Evolutionary conservation across 257 asterid genomes (phyloP).

Genomic region (Solanum sejunctum): DNA sequence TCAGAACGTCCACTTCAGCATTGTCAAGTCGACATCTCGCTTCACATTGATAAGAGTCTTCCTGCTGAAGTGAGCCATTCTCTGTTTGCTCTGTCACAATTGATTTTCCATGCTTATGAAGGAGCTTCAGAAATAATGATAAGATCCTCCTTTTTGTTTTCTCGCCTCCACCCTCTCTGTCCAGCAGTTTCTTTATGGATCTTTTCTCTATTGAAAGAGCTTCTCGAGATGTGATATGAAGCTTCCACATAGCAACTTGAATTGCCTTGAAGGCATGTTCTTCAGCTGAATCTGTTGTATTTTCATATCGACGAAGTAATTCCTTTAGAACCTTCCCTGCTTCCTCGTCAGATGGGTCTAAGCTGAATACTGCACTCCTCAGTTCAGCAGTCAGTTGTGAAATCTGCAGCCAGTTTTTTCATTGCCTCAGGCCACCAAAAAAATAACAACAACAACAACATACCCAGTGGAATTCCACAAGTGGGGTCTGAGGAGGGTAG

Average conservation of each 20-base stretch:
- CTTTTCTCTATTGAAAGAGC: slow-evolving; percentile 7
- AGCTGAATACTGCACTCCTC: not conserved
- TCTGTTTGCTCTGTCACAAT: not conserved
- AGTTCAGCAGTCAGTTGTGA: not conserved
- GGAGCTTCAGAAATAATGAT: not conserved
- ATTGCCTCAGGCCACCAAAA: not conserved
- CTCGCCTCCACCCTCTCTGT: not conserved
- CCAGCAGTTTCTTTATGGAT: not conserved
- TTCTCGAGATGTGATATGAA: slow-evolving; percentile 1
- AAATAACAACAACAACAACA: not conserved
- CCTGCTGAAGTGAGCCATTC: not conserved
- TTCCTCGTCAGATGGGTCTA: slow-evolving; percentile 2
- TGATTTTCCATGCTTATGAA: not conserved
- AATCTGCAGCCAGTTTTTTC: not conserved
- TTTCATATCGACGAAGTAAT: not conserved
- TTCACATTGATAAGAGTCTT: not conserved
- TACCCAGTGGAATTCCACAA: no score
- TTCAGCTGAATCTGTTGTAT: not conserved
- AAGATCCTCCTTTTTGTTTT: not conserved
- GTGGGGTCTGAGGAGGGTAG: no score
- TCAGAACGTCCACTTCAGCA: not conserved
- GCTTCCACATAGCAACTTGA: not conserved
- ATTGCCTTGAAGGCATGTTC: not conserved
- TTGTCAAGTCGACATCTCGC: not conserved
- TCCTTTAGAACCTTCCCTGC: slow-evolving; percentile 1